Percentiles rank a stretch among this genome's conserved stretches.
Evolutionary conservation across 2,329 filamentous ascomycete genomes (phyloP).

Genomic region (Botrytis pseudocinerea): DNA sequence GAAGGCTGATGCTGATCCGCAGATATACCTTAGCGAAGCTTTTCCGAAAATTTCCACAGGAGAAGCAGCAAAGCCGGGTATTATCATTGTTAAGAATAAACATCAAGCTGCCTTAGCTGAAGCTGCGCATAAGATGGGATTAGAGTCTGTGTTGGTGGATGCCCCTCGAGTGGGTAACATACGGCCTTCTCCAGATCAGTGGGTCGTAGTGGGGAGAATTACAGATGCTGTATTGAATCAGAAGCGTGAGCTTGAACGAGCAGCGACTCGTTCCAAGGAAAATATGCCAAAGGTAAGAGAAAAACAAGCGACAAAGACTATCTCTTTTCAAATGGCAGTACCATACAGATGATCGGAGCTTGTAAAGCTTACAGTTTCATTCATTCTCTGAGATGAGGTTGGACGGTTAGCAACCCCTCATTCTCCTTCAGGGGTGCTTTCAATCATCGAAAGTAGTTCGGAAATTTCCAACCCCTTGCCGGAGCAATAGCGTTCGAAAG

Average conservation of each 20-base stretch:
- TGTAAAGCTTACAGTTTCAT: background rate
- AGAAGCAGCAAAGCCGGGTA: conserved; percentile 28
- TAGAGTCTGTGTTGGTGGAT: conserved; percentile 26
- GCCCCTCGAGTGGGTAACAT: conserved; percentile 25
- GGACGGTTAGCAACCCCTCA: background rate
- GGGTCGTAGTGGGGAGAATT: conserved; percentile 28
- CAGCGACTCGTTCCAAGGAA: conserved; percentile 22
- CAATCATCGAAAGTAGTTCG: background rate
- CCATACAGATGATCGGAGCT: background rate
- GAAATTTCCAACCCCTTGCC: background rate
- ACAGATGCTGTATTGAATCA: conserved; percentile 30
- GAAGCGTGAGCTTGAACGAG: conserved; percentile 28
- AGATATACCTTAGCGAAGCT: conserved; percentile 24
- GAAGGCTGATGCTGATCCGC: conserved; percentile 26
- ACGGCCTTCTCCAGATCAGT: conserved; percentile 27
- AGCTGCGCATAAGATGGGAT: conserved; percentile 22
- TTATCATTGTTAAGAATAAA: conserved; percentile 28
- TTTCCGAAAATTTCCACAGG: conserved; percentile 28
- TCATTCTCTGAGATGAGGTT: background rate
- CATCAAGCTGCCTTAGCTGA: conserved; percentile 18
- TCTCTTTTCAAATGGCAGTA: background rate
- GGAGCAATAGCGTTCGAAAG: background rate
- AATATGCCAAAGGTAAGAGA: conserved; percentile 8
- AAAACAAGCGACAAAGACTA: conserved; percentile 9
- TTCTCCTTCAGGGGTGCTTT: background rate